Base-by-base conservation (phyloP, 805 yeast species). In the Candida nonsorbophila region DNA sequence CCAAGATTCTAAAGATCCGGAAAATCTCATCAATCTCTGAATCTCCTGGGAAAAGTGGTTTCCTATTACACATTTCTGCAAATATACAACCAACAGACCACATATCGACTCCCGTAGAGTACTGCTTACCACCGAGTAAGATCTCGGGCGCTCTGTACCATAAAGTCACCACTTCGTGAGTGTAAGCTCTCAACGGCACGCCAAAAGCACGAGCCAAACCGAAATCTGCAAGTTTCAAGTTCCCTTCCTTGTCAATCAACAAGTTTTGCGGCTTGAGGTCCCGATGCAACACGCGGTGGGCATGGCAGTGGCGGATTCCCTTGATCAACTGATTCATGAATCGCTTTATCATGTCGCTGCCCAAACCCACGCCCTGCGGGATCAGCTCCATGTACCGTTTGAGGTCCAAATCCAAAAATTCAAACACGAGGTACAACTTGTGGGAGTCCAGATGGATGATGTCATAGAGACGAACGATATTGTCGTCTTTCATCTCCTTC, bases 131-230 rank as follows among this genome's bases (percentile, higher is more conserved):
- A 9, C 98, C 98, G 41, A 92, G 72, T 37, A 92, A 65, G 33
- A 92, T 85, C 59, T 92, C 98, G 3, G 98, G 98, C 1, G 97
- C 86, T 42, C 98, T 71, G 56, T 92, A 92, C 98, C 98, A 92
- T 44, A 92, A 65, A 0, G 98, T 92, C 27, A 92, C 98, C 26
- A 92, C 97, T 56, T 92, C 98, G 59, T 92, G 97, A 8, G 98
- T 90, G 51, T 90, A 92, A 2, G 96, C 94, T 49, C 96, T 76
- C 37, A 92, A 74, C 1, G 98, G 98, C 9, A 92, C 96, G 29
- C 98, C 98, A 56, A 87, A 92, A 0, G 97, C 97, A 38, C 98
- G 68, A 0, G 98, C 98, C 29, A 92, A 69, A 19, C 98, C 98
- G 53, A 92, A 92, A 62, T 92, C 71, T 6, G 70, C 70, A 42